phyloP scores from a whole-genome alignment of 257 asterid species.

The Penstemon eatonii region DNA sequence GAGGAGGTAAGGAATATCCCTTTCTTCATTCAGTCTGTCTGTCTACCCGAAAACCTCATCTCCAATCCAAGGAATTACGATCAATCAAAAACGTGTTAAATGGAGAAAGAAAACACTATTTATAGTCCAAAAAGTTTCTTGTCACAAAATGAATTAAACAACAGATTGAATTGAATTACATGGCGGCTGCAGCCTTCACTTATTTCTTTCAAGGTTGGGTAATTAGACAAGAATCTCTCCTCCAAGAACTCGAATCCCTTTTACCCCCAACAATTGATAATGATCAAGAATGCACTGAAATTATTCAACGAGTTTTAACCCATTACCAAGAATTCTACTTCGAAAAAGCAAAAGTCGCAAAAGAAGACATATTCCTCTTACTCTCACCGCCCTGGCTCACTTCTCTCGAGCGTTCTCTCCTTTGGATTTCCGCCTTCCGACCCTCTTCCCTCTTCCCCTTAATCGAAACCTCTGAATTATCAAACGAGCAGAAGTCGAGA shows the following conservation, averaged over 20 bases:
- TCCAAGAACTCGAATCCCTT: slow-evolving; percentile 30
- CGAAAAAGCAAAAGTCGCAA: slow-evolving; percentile 47
- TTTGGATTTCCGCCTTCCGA: slow-evolving; percentile 57
- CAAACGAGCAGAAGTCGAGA: slow-evolving; percentile 33
- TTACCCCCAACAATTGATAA: slow-evolving; percentile 24
- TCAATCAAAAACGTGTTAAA: no score
- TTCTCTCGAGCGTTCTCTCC: slow-evolving; percentile 45
- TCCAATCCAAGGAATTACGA: no score
- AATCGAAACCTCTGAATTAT: slow-evolving; percentile 24
- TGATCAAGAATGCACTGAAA: slow-evolving; percentile 24
- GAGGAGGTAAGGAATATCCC: no score
- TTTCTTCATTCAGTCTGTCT: no score
- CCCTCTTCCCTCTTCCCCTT: slow-evolving; percentile 43
- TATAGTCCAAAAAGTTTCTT: no score
- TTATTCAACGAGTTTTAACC: slow-evolving; percentile 35
- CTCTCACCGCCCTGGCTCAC: slow-evolving; percentile 57
- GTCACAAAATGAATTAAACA: no score
- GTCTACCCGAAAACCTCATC: no score
- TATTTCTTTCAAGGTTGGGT: slow-evolving; percentile 43
- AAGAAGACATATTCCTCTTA: slow-evolving; percentile 35
- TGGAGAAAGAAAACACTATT: no score
- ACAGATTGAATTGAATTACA: neutral
- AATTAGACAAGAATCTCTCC: slow-evolving; percentile 31
- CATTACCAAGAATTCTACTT: slow-evolving; percentile 50
- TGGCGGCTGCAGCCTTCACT: slow-evolving; percentile 26